phyloP scores from a whole-genome alignment of 2,329 filamentous ascomycete species.

The Talaromyces sp. region DNA sequence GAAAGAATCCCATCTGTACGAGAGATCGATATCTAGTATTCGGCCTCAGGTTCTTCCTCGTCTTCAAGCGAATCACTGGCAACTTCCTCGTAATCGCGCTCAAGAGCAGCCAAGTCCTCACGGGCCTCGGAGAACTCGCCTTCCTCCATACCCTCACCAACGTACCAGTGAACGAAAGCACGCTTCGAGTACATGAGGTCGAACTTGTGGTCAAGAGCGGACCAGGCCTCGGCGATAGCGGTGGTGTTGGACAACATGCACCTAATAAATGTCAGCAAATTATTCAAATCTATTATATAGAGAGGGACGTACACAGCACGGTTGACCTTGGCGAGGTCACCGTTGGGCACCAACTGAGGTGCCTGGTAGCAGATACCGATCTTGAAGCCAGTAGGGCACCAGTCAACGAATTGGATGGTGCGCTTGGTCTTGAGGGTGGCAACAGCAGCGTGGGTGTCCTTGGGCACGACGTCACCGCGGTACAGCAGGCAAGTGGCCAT shows the following conservation, averaged over 20 bases:
- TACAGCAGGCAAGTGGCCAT: slow-evolving; percentile 98
- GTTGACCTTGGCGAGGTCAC: slow-evolving; percentile 95
- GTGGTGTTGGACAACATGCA: slow-evolving; percentile 97
- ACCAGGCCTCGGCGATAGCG: slow-evolving; percentile 97
- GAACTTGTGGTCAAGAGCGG: slow-evolving; percentile 93
- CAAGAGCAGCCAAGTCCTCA: slow-evolving; percentile 94
- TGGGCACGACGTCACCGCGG: slow-evolving; percentile 95
- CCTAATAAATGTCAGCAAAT: slow-evolving; percentile 37
- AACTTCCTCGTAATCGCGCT: slow-evolving; percentile 98
- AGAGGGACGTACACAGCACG: slow-evolving; percentile 77
- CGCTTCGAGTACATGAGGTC: slow-evolving; percentile 99
- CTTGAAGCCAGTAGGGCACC: slow-evolving; percentile 99
- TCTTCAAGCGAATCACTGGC: slow-evolving; percentile 88
- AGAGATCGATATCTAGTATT: slow-evolving; percentile 63
- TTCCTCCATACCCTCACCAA: slow-evolving; percentile 99
- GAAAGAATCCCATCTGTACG: slow-evolving; percentile 6
- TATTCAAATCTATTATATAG: not conserved
- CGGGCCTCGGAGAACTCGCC: slow-evolving; percentile 99
- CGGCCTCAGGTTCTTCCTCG: slow-evolving; percentile 77
- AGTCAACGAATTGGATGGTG: slow-evolving; percentile 98
- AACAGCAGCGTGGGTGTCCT: slow-evolving; percentile 88
- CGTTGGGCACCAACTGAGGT: slow-evolving; percentile 91
- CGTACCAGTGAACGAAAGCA: slow-evolving; percentile 99
- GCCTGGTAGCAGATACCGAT: slow-evolving; percentile 99
- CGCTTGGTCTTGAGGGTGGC: slow-evolving; percentile 98